Evolutionary conservation across 805 yeast species (phyloP).

Genomic region (Schizosaccharomyces cryophilus): DNA sequence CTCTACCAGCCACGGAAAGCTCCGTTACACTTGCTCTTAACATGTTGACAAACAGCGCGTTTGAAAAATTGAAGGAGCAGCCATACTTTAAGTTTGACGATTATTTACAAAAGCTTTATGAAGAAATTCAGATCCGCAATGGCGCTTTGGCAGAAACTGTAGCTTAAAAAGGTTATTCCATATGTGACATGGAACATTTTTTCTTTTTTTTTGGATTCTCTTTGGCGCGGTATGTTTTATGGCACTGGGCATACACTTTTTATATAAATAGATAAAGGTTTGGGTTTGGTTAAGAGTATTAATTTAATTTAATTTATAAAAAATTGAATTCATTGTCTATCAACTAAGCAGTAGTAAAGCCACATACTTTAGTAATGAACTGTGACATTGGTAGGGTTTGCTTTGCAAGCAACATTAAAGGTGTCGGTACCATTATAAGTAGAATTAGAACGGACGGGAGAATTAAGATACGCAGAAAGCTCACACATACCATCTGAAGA

Average conservation of each 20-base stretch:
- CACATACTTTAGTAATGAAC: neutral
- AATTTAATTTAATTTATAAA: neutral
- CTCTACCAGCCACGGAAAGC: neutral
- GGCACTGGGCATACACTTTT: no score
- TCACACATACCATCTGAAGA: neutral
- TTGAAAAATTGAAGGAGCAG: conserved; percentile 13
- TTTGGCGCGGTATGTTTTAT: no score
- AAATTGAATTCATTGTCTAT: neutral
- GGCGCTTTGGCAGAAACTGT: neutral
- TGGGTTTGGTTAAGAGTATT: no score
- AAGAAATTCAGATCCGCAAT: neutral
- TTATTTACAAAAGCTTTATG: conserved; percentile 20
- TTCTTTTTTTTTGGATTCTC: no score
- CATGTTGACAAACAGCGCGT: neutral
- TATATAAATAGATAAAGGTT: no score
- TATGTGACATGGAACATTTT: no score
- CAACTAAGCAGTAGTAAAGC: neutral
- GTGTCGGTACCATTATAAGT: neutral
- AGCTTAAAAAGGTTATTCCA: no score
- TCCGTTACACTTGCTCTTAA: neutral
- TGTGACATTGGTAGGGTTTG: neutral
- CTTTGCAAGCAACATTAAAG: neutral
- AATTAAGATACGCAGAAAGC: neutral
- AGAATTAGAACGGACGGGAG: neutral
- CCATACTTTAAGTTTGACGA: conserved; percentile 21